Evolutionary conservation across 2,329 filamentous ascomycete genomes (phyloP).

Genomic region (Neonectria hederae): DNA sequence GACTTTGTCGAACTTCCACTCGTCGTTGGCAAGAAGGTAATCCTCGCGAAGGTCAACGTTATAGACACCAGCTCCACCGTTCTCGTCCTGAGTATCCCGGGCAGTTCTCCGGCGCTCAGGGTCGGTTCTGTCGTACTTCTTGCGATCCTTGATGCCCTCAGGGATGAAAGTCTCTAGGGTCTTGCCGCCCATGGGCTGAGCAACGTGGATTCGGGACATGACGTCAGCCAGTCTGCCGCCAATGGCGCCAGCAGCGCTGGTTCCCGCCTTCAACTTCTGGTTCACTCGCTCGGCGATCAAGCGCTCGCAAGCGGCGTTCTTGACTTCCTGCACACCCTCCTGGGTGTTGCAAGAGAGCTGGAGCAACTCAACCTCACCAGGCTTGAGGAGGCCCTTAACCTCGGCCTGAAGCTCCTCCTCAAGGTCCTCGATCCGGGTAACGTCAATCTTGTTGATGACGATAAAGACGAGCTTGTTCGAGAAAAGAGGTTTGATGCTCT

Average conservation of each 20-base stretch:
- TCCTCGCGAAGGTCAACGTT: slow-evolving; percentile 91
- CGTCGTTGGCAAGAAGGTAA: slow-evolving; percentile 85
- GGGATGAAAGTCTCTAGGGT: slow-evolving; percentile 87
- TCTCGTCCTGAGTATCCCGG: slow-evolving; percentile 88
- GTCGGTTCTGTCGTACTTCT: slow-evolving; percentile 91
- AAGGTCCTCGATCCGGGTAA: slow-evolving; percentile 86
- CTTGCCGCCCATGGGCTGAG: slow-evolving; percentile 86
- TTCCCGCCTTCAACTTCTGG: slow-evolving; percentile 95
- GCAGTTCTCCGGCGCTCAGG: slow-evolving; percentile 85
- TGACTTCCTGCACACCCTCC: slow-evolving; percentile 92
- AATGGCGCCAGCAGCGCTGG: slow-evolving; percentile 76
- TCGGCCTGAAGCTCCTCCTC: slow-evolving; percentile 80
- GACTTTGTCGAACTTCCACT: slow-evolving; percentile 97
- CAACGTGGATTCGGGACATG: slow-evolving; percentile 94
- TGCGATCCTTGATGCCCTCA: slow-evolving; percentile 79
- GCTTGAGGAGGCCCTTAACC: slow-evolving; percentile 82
- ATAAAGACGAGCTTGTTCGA: slow-evolving; percentile 97
- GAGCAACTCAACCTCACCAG: slow-evolving; percentile 90
- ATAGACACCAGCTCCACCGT: slow-evolving; percentile 95
- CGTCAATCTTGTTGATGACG: slow-evolving; percentile 98
- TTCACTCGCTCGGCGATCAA: slow-evolving; percentile 92
- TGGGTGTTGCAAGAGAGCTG: slow-evolving; percentile 95
- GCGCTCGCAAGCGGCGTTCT: slow-evolving; percentile 93
- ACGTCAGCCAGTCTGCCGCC: slow-evolving; percentile 89
- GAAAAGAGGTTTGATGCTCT: slow-evolving; percentile 96